phyloP scores from a whole-genome alignment of 179 eudicot genomes.

The Drosera spatulata region DNA sequence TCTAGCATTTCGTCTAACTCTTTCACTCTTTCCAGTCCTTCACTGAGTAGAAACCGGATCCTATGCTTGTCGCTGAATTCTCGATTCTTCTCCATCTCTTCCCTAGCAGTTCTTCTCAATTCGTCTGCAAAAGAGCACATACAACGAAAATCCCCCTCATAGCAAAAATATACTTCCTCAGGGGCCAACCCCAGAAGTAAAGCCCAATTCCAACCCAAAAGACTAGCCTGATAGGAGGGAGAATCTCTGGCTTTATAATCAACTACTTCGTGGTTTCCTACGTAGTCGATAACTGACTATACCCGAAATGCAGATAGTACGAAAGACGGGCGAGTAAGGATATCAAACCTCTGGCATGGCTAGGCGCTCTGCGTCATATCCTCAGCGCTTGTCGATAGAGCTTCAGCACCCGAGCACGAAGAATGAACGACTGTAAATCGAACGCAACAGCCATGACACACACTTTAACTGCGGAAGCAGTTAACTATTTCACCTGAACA shows the following conservation, averaged over 20 bases:
- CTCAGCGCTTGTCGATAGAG: conserved; percentile 75
- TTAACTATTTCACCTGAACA: no score
- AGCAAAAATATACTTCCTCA: no score
- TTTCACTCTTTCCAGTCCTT: conserved; percentile 64
- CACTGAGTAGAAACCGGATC: conserved; percentile 70
- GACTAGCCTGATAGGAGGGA: no score
- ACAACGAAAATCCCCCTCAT: no score
- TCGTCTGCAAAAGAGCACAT: conserved; percentile 42
- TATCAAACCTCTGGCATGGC: conserved; percentile 47
- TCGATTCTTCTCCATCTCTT: conserved; percentile 70
- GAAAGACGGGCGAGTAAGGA: not conserved
- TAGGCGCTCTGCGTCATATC: conserved; percentile 69
- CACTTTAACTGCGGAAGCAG: no score
- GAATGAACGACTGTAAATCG: conserved; percentile 65
- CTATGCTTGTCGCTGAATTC: conserved; percentile 67
- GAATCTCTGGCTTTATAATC: no score
- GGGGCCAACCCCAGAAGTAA: no score
- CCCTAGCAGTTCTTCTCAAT: conserved; percentile 52
- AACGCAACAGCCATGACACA: conserved; percentile 37
- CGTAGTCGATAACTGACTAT: no score
- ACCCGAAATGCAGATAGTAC: no score
- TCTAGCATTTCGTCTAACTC: conserved; percentile 81
- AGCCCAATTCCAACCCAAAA: no score
- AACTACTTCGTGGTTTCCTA: no score
- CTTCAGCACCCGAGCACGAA: conserved; percentile 79